Percentiles rank a stretch among this genome's conserved stretches.
Conservation (phyloP, 257 asterid genomes). For the Echites panduratus region DNA sequence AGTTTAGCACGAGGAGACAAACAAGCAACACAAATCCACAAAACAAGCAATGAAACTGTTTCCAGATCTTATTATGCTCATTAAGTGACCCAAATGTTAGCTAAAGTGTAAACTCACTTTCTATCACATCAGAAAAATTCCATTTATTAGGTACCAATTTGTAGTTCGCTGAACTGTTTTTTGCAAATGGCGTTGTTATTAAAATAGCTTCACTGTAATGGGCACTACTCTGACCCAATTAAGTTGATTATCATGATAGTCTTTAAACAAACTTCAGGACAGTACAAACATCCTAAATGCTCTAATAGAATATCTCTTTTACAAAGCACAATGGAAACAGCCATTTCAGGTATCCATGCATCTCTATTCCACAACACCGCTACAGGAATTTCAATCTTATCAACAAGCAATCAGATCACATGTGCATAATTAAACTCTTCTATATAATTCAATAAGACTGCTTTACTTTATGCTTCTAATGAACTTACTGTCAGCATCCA, state of each 20-base stretch:
- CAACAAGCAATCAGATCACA: not conserved
- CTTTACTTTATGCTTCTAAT: not conserved
- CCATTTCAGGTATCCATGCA: too few relatives aligned
- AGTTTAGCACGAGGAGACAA: not conserved
- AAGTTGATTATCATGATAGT: not conserved
- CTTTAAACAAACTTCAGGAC: not conserved
- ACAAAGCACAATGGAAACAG: not conserved
- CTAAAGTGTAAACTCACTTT: not conserved
- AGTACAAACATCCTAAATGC: not conserved
- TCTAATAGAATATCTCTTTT: not conserved
- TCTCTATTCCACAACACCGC: not conserved
- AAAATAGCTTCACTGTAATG: not conserved
- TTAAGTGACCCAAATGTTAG: not conserved
- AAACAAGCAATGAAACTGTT: not conserved
- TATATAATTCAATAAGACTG: not conserved
- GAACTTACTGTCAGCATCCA: constrained; percentile 92
- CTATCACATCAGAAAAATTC: not conserved
- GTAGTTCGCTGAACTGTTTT: too few relatives aligned
- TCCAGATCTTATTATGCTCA: not conserved
- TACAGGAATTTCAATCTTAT: not conserved
- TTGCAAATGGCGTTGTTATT: not conserved
- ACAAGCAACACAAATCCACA: not conserved
- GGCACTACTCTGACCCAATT: not conserved
- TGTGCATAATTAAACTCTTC: not conserved
- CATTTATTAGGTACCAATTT: not conserved